These are phyloP conservation scores for Daldinia childiae DNA, from an alignment of 495 filamentous ascomycete species.

Conservation along the genomic window DNA sequence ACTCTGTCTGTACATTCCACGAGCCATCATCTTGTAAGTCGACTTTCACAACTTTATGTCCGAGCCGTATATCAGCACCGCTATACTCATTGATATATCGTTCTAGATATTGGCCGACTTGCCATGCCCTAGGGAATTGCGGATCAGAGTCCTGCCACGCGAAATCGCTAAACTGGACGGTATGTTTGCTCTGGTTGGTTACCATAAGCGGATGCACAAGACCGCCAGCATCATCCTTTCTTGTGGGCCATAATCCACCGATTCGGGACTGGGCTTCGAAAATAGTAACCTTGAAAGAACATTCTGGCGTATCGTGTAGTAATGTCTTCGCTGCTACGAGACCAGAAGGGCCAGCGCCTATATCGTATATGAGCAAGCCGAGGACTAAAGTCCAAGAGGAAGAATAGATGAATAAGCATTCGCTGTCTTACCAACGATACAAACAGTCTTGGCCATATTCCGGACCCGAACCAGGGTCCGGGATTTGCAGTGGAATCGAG, in stretches of 20 bases:
- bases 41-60: conserved; percentile 61
- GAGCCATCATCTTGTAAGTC: conserved; percentile 46
- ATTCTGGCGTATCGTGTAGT: conserved; percentile 65
- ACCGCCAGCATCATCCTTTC: conserved; percentile 53
- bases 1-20: conserved; percentile 67
- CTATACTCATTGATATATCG: conserved; percentile 67
- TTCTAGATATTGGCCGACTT: conserved; percentile 78
- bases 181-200: conserved; percentile 82
- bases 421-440: conserved; percentile 33
- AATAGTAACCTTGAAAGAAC: conserved; percentile 71
- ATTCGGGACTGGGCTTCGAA: conserved; percentile 72
- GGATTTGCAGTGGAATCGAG: conserved; percentile 19
- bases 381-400: neutral
- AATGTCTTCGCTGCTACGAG: conserved; percentile 85
- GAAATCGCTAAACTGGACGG: conserved; percentile 81
- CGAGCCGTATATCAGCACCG: conserved; percentile 58
- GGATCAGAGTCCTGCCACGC: conserved; percentile 67
- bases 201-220: conserved; percentile 73
- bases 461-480: conserved; percentile 18
- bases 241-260: conserved; percentile 79
- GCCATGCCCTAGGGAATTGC: conserved; percentile 76
- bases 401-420: neutral
- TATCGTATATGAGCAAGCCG: conserved; percentile 9
- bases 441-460: conserved; percentile 33
- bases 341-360: conserved; percentile 83